Conservation (phyloP, 352 stramenopile species). For the Pythium rhizo-oryzae region DNA sequence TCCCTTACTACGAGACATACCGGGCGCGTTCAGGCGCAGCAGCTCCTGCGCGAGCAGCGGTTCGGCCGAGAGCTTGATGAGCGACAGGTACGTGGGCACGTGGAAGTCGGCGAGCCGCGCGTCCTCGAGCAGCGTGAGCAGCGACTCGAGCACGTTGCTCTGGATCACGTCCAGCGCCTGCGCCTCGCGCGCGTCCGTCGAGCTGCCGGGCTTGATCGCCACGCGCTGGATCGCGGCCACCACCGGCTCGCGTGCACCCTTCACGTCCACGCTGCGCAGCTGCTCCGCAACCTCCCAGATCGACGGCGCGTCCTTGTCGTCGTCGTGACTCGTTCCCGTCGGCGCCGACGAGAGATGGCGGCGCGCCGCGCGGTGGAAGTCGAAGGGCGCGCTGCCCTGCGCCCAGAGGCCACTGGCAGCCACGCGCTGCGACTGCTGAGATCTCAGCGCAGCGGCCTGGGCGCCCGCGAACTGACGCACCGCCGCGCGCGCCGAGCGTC, state of each 20-base stretch:
- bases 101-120: conserved; percentile 57
- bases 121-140: conserved; percentile 56
- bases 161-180: conserved; percentile 60
- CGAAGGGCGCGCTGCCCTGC: no score
- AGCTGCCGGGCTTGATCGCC: conserved; percentile 11
- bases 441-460: no score
- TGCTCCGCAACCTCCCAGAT: conserved; percentile 27
- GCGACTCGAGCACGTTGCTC: conserved; percentile 45
- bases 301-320: conserved; percentile 14
- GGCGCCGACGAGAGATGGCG: neutral
- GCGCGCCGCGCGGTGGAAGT: no score
- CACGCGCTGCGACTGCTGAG: no score
- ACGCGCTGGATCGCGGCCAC: conserved; percentile 26
- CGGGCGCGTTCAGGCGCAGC: conserved; percentile 44
- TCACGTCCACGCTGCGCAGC: conserved; percentile 23
- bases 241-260: conserved; percentile 19
- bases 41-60: conserved; percentile 59
- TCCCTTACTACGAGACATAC: conserved; percentile 1
- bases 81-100: conserved; percentile 60
- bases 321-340: neutral
- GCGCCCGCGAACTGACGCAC: conserved; percentile 2
- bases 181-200: conserved; percentile 36
- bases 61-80: conserved; percentile 65
- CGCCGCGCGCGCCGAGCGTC: conserved; percentile 14
- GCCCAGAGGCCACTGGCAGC: no score